Conservation (phyloP, 2,329 filamentous ascomycete species). For the Penicillium palitans region DNA sequence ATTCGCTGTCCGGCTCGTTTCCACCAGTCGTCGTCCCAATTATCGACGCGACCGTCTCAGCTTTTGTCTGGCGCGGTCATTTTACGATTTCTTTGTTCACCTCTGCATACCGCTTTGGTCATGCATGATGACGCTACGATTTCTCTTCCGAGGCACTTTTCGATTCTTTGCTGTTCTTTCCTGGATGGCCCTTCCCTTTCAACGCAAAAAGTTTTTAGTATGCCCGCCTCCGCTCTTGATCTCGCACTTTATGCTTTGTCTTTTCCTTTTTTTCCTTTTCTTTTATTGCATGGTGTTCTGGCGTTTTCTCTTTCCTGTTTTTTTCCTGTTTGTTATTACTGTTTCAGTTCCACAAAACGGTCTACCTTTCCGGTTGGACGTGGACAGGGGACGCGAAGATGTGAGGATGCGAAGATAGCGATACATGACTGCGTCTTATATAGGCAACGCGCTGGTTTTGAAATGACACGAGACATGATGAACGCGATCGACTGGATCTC, state of each 20-base stretch:
- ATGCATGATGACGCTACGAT: conserved; percentile 28
- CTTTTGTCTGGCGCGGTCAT: conserved; percentile 13
- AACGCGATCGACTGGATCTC: neutral
- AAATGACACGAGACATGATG: conserved; percentile 14
- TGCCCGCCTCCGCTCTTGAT: conserved; percentile 17
- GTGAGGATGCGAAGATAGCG: conserved; percentile 4
- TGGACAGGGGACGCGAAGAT: conserved; percentile 4
- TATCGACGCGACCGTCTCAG: conserved; percentile 16
- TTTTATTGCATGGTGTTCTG: conserved; percentile 27
- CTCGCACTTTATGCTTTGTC: conserved; percentile 2
- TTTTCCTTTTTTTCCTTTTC: conserved; percentile 1
- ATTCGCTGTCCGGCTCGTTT: conserved; percentile 5
- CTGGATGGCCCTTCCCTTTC: conserved; percentile 17
- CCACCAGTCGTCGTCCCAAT: conserved; percentile 16
- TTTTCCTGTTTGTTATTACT: conserved; percentile 15
- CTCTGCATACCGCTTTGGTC: conserved; percentile 11
- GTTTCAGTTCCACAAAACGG: conserved; percentile 4
- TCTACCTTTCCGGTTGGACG: neutral
- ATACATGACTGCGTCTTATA: conserved; percentile 12
- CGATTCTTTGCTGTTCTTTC: conserved; percentile 21
- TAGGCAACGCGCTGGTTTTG: conserved; percentile 8
- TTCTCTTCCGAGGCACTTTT: conserved; percentile 28
- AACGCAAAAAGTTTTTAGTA: conserved; percentile 26
- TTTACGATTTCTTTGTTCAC: conserved; percentile 10
- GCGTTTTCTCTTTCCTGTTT: conserved; percentile 17